Evolutionary conservation across 208 protist genomes (phyloP), one percentile per base, ranked within the genome.

Genomic region (Endotrypanum monterogeii): DNA sequence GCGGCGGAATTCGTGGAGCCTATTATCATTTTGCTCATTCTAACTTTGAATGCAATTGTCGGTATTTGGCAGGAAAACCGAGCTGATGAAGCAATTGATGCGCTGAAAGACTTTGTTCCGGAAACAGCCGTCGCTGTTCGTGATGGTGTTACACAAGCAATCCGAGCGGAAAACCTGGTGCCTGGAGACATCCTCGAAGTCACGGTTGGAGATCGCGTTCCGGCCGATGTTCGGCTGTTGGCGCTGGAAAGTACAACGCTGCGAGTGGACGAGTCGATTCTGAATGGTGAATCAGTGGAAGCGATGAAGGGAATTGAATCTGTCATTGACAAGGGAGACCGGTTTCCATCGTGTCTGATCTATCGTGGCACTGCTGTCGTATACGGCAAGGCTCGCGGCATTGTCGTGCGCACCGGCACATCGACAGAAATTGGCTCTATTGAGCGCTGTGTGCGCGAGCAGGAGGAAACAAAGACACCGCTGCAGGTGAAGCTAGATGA

Each of bases 401-500:
- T 99, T 8, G 98, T 99, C 9, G 85, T 98, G 18, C 79, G 78
- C 35, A 99, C 98, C 14, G 98, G 99, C 11, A 46, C 39, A 16
- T 74, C 84, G 5, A 99, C 98, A 0, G 94, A 98, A 79, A 96
- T 99, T 48, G 98, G 98, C 46, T 79, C 85, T n/a, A 99, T 99
- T 82, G 87, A 96, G 67, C 67, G 92, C 28, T 67, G 83, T 62
- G 86, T 99, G 54, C 76, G 86, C 14, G 85, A 97, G 69, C 92
- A 94, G 58, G 88, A 94, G 51, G 91, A 98, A 28, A 84, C 86
- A 41, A 96, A 94, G 66, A 99, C 98, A 23, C 98, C 98, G 11
- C 87, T 99, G 25, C 96, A 99, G 68, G 68, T 96, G 28, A 98
- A 99, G 71, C 89, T 99, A 55, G 98, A 99, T 67, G 93, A 98